A percentile compares a stretch with the other conserved stretches of the same genome.
These are phyloP conservation scores for Epichloe scottii DNA, from an alignment of 2,329 filamentous ascomycete species.

Conservation along the genomic window DNA sequence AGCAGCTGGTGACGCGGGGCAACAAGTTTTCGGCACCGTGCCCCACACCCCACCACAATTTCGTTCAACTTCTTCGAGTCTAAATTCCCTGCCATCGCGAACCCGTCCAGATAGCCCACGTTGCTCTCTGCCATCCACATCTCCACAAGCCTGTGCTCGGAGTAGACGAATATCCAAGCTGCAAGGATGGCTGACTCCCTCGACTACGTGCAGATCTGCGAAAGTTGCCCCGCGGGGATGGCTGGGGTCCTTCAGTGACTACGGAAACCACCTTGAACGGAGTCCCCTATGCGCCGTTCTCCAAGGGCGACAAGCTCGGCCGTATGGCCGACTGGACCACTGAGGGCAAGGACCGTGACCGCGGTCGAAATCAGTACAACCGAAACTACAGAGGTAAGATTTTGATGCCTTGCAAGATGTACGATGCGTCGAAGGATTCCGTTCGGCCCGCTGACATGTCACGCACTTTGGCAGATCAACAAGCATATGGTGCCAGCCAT, in stretches of 20 bases:
- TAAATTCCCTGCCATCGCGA: slow-evolving; percentile 20
- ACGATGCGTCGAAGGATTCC: background rate
- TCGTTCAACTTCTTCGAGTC: slow-evolving; percentile 19
- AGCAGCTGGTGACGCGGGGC: slow-evolving; percentile 13
- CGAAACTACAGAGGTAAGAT: slow-evolving; percentile 77
- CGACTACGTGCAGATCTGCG: slow-evolving; percentile 49
- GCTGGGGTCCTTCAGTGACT: slow-evolving; percentile 79
- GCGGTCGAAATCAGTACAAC: slow-evolving; percentile 77
- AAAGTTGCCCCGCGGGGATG: slow-evolving; percentile 62
- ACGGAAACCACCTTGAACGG: slow-evolving; percentile 83
- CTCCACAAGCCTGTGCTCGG: background rate
- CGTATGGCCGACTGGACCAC: slow-evolving; percentile 98
- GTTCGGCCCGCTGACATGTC: background rate
- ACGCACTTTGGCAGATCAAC: slow-evolving; percentile 54
- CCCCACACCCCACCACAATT: slow-evolving; percentile 32
- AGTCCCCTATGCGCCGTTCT: slow-evolving; percentile 95
- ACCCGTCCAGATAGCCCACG: slow-evolving; percentile 5
- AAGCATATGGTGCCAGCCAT: slow-evolving; percentile 87
- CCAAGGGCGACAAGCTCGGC: slow-evolving; percentile 95
- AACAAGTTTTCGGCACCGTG: slow-evolving; percentile 17
- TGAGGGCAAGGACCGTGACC: slow-evolving; percentile 75
- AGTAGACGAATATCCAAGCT: slow-evolving; percentile 2
- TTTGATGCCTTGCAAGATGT: background rate
- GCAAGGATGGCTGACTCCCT: slow-evolving; percentile 41
- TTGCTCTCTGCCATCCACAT: background rate